Evolutionary conservation across 2,329 filamentous ascomycete species (phyloP).

Genomic region (Penicillium sp.): DNA sequence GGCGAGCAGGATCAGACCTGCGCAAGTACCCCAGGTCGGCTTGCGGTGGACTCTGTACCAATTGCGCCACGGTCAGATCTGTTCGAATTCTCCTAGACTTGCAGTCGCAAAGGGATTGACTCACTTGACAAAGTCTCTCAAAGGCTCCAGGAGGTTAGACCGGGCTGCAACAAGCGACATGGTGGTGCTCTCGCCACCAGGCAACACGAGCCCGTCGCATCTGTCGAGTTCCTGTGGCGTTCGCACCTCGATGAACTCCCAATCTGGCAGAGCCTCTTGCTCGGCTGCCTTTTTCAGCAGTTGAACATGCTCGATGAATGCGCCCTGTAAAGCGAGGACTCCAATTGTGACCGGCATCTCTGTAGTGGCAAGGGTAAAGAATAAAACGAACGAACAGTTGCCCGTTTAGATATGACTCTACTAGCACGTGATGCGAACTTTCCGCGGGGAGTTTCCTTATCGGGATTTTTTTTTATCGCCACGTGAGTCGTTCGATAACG

Average conservation of each 20-base stretch:
- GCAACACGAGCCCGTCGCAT: slow-evolving; percentile 85
- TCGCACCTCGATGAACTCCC: slow-evolving; percentile 76
- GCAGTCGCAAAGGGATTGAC: slow-evolving; percentile 29
- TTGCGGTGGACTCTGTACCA: slow-evolving; percentile 66
- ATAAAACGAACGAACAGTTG: neutral
- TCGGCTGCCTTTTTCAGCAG: slow-evolving; percentile 69
- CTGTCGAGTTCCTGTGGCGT: slow-evolving; percentile 67
- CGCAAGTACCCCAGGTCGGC: slow-evolving; percentile 95
- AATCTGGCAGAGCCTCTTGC: slow-evolving; percentile 35
- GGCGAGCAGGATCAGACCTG: slow-evolving; percentile 86
- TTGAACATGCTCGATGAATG: slow-evolving; percentile 84
- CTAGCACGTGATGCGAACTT: slow-evolving; percentile 16
- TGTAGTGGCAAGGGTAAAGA: slow-evolving; percentile 11
- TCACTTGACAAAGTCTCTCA: slow-evolving; percentile 89
- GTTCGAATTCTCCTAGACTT: neutral
- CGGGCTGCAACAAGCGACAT: slow-evolving; percentile 86
- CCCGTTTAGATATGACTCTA: slow-evolving; percentile 24
- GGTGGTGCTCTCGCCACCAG: slow-evolving; percentile 92
- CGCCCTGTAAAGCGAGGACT: slow-evolving; percentile 81
- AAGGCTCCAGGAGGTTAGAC: slow-evolving; percentile 76
- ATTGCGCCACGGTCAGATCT: slow-evolving; percentile 18
- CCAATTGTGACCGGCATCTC: slow-evolving; percentile 55
- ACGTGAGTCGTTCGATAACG: slow-evolving; percentile 10
- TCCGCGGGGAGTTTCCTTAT: slow-evolving; percentile 19
- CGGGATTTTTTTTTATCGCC: slow-evolving; percentile 13